Conservation (phyloP, 2,329 filamentous ascomycete species). For the Colletotrichum sp. region DNA sequence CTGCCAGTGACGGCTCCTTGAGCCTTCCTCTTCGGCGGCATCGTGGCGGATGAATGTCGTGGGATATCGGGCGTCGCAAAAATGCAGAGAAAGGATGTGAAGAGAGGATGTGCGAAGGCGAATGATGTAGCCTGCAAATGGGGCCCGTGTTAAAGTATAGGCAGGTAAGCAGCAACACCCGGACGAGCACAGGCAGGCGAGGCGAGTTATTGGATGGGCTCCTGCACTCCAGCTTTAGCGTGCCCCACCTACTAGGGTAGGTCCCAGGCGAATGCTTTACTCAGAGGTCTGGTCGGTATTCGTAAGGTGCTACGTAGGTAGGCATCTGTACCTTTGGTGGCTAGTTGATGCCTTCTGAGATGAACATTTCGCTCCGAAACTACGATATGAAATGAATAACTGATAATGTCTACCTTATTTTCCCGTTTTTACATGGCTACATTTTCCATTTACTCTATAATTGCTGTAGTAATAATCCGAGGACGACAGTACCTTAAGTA, state of each 20-base stretch:
- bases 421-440: no score
- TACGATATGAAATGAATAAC: not conserved
- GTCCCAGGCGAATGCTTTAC: not conserved
- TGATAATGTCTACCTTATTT: no score
- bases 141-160: not conserved
- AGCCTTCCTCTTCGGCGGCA: constrained; percentile 77
- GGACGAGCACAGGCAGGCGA: not conserved
- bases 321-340: not conserved
- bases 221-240: not conserved
- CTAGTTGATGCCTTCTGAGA: not conserved
- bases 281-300: not conserved
- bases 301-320: not conserved
- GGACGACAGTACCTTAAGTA: no score
- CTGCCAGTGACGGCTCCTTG: constrained; percentile 47
- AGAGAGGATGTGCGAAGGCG: not conserved
- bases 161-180: not conserved
- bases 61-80: not conserved
- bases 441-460: no score
- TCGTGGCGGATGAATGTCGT: constrained; percentile 34
- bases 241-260: not conserved
- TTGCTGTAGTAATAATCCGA: no score
- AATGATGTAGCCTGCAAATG: constrained; percentile 9
- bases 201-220: not conserved
- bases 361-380: not conserved
- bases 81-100: not conserved